Percentiles rank a stretch among this genome's conserved stretches.
These are phyloP conservation scores for Eimeria praecox DNA, from an alignment of 169 alveolate genomes.

Conservation along the genomic window DNA sequence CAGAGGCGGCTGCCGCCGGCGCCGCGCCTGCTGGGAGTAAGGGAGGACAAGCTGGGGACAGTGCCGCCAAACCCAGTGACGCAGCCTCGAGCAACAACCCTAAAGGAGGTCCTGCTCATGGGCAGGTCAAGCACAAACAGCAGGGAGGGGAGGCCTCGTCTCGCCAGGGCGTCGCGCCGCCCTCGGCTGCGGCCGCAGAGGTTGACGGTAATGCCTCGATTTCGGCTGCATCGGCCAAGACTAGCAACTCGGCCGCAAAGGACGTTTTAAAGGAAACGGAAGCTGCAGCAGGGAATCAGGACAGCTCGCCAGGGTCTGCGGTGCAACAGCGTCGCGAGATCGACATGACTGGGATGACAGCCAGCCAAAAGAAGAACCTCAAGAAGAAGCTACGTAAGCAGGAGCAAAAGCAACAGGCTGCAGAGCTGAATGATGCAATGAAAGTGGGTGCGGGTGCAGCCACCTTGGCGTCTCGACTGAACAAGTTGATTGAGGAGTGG, in stretches of 20 bases:
- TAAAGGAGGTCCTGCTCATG: constrained; percentile 45
- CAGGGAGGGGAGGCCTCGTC: constrained; percentile 71
- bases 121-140: constrained; percentile 44
- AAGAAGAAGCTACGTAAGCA: constrained; percentile 82
- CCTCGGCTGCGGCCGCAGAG: constrained; percentile 19
- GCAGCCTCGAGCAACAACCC: constrained; percentile 39
- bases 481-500: constrained; percentile 26
- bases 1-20: constrained; percentile 79
- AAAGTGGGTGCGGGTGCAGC: constrained; percentile 67
- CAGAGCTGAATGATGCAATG: constrained; percentile 60
- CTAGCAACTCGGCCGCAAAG: background rate
- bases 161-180: constrained; percentile 44
- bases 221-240: background rate
- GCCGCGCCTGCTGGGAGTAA: constrained; percentile 40
- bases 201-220: constrained; percentile 1
- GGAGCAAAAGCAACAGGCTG: constrained; percentile 81
- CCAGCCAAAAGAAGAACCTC: constrained; percentile 76
- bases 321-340: constrained; percentile 56
- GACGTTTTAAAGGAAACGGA: background rate
- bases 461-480: constrained; percentile 45
- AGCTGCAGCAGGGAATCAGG: constrained; percentile 24
- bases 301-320: constrained; percentile 47
- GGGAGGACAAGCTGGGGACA: constrained; percentile 21
- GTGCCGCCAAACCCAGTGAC: constrained; percentile 51
- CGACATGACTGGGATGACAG: constrained; percentile 78